Evolutionary conservation across 2,329 filamentous ascomycete genomes (phyloP).

Genomic region (Coniosporium tulheliwenetii): DNA sequence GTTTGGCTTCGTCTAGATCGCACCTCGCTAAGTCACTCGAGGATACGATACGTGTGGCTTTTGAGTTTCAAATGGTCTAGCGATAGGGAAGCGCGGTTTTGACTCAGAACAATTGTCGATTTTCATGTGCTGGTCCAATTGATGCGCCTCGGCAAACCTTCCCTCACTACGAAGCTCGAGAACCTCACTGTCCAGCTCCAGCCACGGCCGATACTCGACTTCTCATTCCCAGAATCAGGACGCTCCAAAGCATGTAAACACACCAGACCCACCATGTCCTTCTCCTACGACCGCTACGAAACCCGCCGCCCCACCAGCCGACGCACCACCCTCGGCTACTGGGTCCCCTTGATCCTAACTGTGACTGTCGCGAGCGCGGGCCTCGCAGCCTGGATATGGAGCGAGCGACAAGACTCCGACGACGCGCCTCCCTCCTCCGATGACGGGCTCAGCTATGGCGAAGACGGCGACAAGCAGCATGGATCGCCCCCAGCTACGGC

Average conservation of each 20-base stretch:
- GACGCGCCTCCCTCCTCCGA: slow-evolving; percentile 14
- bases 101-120: too few relatives aligned
- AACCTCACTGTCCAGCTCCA: too few relatives aligned
- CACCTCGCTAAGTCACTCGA: too few relatives aligned
- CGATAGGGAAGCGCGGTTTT: too few relatives aligned
- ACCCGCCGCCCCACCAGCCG: slow-evolving; percentile 39
- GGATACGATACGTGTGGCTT: too few relatives aligned
- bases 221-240: too few relatives aligned
- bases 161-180: too few relatives aligned
- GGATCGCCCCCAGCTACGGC: not conserved
- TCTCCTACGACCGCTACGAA: slow-evolving; percentile 36
- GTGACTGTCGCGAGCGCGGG: slow-evolving; percentile 78
- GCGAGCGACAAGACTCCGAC: slow-evolving; percentile 63
- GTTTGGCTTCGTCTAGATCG: too few relatives aligned
- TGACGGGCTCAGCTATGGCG: slow-evolving; percentile 8
- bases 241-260: not conserved
- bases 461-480: slow-evolving; percentile 3
- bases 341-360: slow-evolving; percentile 76
- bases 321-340: slow-evolving; percentile 55
- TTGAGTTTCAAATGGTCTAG: too few relatives aligned
- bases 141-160: too few relatives aligned
- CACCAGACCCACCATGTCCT: slow-evolving; percentile 12
- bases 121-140: too few relatives aligned
- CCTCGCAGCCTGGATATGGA: slow-evolving; percentile 85
- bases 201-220: too few relatives aligned